phyloP scores from a whole-genome alignment of 768 basidiomycete species.

The Cubamyces lactineus region DNA sequence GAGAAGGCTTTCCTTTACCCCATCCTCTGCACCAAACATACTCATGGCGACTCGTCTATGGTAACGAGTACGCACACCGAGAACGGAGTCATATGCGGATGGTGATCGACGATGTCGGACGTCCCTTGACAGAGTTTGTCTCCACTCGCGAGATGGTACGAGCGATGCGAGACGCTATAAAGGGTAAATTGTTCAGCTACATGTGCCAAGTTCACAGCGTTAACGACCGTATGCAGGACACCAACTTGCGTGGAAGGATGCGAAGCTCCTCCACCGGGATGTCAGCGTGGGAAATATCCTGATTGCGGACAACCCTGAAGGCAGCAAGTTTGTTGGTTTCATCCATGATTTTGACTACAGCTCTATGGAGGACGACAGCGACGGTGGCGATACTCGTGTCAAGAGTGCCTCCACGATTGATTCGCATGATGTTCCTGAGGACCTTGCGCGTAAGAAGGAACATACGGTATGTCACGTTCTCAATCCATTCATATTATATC shows the following conservation, averaged over 20 bases:
- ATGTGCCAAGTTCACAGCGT: too few relatives aligned
- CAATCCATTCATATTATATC: not conserved
- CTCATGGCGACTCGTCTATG: not conserved
- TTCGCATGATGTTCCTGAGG: not conserved
- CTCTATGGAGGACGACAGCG: not conserved
- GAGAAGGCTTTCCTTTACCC: not conserved
- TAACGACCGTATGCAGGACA: slow-evolving; percentile 4
- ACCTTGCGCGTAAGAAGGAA: not conserved
- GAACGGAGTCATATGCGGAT: slow-evolving; percentile 16
- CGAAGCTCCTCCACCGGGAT: slow-evolving; percentile 21
- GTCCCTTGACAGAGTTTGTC: slow-evolving; percentile 1
- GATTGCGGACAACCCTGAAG: not conserved
- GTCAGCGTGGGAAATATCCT: slow-evolving; percentile 24
- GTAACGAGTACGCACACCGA: not conserved
- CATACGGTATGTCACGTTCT: not conserved
- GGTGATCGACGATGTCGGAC: slow-evolving; percentile 7
- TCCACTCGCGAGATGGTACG: not conserved
- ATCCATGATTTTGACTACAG: slow-evolving; percentile 23
- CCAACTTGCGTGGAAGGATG: not conserved
- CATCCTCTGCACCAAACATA: slow-evolving; percentile 9
- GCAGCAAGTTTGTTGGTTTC: slow-evolving; percentile 2
- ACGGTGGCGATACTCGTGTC: too few relatives aligned
- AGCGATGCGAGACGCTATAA: slow-evolving; percentile 6
- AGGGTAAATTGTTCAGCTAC: not conserved
- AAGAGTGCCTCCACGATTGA: too few relatives aligned